Percentiles rank a stretch among this genome's conserved stretches.
These are phyloP conservation scores for Echites panduratus DNA, from an alignment of 257 asterid species.

Conservation along the genomic window DNA sequence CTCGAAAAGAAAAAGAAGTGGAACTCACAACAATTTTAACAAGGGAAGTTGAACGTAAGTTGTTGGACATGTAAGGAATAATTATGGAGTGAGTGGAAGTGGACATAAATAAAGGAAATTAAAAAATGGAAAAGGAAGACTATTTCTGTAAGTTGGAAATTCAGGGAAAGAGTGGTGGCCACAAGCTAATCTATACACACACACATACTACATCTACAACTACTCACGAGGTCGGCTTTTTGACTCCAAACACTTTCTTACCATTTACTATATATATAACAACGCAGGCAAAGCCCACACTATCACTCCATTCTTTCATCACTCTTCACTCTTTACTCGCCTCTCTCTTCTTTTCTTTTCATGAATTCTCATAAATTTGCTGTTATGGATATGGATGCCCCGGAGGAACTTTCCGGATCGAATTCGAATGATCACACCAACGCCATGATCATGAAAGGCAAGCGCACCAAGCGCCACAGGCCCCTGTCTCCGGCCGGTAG, in stretches of 20 bases:
- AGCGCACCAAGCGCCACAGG: conserved; percentile 55
- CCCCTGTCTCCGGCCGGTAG: conserved; percentile 25
- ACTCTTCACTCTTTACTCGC: conserved; percentile 36
- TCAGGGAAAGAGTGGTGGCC: conserved; percentile 40
- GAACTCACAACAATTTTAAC: background rate
- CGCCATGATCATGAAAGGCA: conserved; percentile 42
- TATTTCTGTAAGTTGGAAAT: conserved; percentile 37
- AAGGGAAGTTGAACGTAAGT: conserved; percentile 8
- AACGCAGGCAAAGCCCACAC: conserved; percentile 20
- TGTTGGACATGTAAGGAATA: conserved; percentile 5
- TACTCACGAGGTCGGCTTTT: conserved; percentile 32
- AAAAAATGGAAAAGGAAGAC: background rate
- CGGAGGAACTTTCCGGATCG: conserved; percentile 42
- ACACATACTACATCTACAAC: background rate
- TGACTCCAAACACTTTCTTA: conserved; percentile 34
- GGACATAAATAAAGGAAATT: background rate
- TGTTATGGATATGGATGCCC: conserved; percentile 21
- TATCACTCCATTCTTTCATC: conserved; percentile 31
- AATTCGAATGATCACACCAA: conserved; percentile 31
- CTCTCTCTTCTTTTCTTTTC: conserved; percentile 14
- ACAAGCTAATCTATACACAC: conserved; percentile 25
- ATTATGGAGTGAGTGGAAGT: background rate
- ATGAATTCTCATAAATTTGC: background rate
- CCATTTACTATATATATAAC: conserved; percentile 28
- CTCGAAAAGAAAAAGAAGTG: background rate